Base-by-base conservation (phyloP, 805 yeast species). In the Gaillardinia entomophila region DNA sequence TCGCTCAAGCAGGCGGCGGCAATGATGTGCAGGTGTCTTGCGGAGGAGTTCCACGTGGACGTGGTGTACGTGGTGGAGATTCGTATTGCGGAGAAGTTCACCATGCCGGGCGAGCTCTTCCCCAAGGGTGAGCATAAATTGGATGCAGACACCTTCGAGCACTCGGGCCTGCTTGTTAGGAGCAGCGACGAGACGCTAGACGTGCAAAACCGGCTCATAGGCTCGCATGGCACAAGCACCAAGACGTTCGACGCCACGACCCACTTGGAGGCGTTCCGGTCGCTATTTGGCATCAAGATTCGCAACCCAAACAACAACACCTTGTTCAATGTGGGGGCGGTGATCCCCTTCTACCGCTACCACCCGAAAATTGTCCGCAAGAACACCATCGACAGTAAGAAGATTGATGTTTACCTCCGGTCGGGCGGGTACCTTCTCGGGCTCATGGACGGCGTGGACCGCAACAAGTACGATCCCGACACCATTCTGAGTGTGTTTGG, bases 391-490 rank as follows among this genome's bases (percentile, higher is more conserved):
- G 35, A 30, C 1, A 38, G 34, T 5, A 46, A 53, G 18, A 44
- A 45, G 12, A 43, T 69, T 28, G 77, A 73, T 15, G 57, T 74
- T 6, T 68, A 60, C 39, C 58, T 69, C 36, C 61, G 72, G 40
- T 59, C 73, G 2, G 77, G 77, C 2, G 82, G 82, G 0, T 76
- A 61, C 41, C 38, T 76, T 31, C 57, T 77, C 30, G 69, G 68
- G 4, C 61, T 66, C 3, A 74, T 75, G 46, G 63, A 55, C 37
- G 57, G 60, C 26, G 38, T 45, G 13, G 32, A 30, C 12, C 34
- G 36, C 10, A 30, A 32, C 7, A 49, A 38, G 3, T 50, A 67
- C 22, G 40, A 50, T n/a, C 62, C 59, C 3, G 59, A 51, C 1
- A 57, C 60, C 23, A 55, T 75, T 17, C 71, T 75, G 24, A 58